Evolutionary conservation across 1,284 basidiomycete genomes (phyloP), one percentile per base, ranked within the genome.

Genomic region (Irpex sp.): DNA sequence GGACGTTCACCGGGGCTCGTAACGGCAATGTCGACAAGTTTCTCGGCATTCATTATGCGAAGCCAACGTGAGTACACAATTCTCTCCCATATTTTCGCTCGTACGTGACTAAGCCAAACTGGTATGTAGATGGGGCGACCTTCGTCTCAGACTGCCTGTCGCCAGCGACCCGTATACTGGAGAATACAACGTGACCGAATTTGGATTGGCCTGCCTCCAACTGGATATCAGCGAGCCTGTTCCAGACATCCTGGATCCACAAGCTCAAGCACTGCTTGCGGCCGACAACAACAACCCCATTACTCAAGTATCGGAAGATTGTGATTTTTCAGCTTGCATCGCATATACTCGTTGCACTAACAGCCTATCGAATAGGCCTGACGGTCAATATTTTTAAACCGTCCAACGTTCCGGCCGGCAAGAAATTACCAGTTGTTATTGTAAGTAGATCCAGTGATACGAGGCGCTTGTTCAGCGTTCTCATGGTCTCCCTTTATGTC

Each of bases 181-280:
- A 1, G 73, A 68, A 0, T 68, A 79, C 57, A 67, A 72, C n/a
- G 83, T 80, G 0, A 78, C 75, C 0, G 60, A 69, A 0, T 84
- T 76, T 63, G 84, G 83, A 0, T 71, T 76, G 5, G 71, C 79
- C 1, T 87, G 84, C 63, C 79, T 81, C 11, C 84, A 86, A 61
- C 83, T 84, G 65, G 68, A 70, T 68, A 8, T 46, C 47, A 5
- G 9, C 5, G 8, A 47, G 17, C 11, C 57, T 3, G 6, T 63
- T 1, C 61, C 57, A 2, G 31, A 13, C n/a, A 33, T 19, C 36
- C 8, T 58, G 31, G 19, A 31, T 8, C 21, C 57, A 5, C 39
- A 58, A 21, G 47, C 43, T n/a, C 31, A 26, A n/a, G 51, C 43
- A 5, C 36, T 59, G n/a, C 11, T 62, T 33, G 31, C 5, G 5